Evolutionary conservation across 2,329 filamentous ascomycete species (phyloP), one percentile per base, ranked within the genome.

Genomic region (Akanthomyces muscarius): DNA sequence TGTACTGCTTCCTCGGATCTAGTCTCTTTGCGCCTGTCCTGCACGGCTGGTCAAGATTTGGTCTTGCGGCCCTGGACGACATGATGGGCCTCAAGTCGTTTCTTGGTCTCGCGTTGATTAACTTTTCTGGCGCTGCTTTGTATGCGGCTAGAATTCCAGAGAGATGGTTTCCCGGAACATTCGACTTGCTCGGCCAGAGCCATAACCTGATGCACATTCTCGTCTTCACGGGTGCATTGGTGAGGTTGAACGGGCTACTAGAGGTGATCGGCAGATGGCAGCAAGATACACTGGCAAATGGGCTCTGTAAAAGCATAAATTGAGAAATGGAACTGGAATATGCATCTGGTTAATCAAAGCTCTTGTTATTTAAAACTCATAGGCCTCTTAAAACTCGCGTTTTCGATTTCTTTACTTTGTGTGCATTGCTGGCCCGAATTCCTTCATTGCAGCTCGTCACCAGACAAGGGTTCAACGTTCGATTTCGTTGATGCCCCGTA

Each of bases 111-210:
- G 71, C 67, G 5, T 11, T 65, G 10, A 65, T 73, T 42, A 73
- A 73, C 65, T 71, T 69, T 58, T 54, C 65, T 1, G 71, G 71
- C 1, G 70, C 70, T 6, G 68, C 66, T 11, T 52, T 69, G 5
- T 72, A 73, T 57, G 71, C 68, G 14, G 62, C 61, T 23, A 62
- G 70, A 18, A 61, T 73, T 16, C 72, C 71, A 1, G 72, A 74
- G 65, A 51, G 71, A 13, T 73, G 70, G 71, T 72, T 66, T 55
- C 71, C 71, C 0, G 51, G 65, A 6, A 65, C 56, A 0, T 71
- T 71, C 51, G 70, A 71, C 56, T 44, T 69, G 25, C 47, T 69
- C n/a, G 68, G 68, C 2, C 68, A 71, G 36, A 71, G 70, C 48
- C 70, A 70, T 45, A 71, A 69, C 53, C 66, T 66, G 66, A 69